These are phyloP conservation scores for Eimeria sp. DNA, from an alignment of 169 alveolate species.

Conservation along the genomic window DNA sequence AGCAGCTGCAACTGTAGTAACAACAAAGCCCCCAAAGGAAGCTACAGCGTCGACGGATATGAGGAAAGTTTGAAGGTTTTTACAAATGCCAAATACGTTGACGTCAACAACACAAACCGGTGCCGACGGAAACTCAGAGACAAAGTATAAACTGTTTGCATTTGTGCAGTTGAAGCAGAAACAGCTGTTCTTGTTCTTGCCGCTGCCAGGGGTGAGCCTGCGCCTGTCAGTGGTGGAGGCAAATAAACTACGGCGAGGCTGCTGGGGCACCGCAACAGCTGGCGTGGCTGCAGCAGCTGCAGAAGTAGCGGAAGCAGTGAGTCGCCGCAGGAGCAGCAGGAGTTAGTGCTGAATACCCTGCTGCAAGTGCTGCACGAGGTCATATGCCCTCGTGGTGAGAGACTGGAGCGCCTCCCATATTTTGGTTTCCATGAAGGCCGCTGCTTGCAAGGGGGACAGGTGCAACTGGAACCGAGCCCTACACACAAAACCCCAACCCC, in stretches of 20 bases:
- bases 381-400: conserved; percentile 91
- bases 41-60: neutral
- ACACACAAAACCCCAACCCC: neutral
- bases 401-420: conserved; percentile 88
- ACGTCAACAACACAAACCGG: neutral
- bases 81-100: neutral
- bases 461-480: conserved; percentile 87
- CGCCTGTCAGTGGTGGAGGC: neutral
- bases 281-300: neutral
- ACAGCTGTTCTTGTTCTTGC: neutral
- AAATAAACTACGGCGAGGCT: neutral
- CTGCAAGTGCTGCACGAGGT: conserved; percentile 90
- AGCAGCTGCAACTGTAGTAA: neutral
- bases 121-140: neutral
- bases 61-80: neutral
- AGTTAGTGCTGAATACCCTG: conserved; percentile 88
- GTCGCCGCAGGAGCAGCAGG: neutral
- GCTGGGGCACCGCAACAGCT: neutral
- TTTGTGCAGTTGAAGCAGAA: conserved; percentile 1
- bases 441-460: conserved; percentile 88
- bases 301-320: conserved; percentile 6
- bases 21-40: neutral
- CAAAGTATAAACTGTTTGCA: neutral
- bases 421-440: conserved; percentile 87
- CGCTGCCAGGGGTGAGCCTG: neutral